Evolutionary conservation across 176 grass and related monocot genomes (phyloP), one percentile per base, ranked within the genome.

Genomic region (Thalia dealbata): DNA sequence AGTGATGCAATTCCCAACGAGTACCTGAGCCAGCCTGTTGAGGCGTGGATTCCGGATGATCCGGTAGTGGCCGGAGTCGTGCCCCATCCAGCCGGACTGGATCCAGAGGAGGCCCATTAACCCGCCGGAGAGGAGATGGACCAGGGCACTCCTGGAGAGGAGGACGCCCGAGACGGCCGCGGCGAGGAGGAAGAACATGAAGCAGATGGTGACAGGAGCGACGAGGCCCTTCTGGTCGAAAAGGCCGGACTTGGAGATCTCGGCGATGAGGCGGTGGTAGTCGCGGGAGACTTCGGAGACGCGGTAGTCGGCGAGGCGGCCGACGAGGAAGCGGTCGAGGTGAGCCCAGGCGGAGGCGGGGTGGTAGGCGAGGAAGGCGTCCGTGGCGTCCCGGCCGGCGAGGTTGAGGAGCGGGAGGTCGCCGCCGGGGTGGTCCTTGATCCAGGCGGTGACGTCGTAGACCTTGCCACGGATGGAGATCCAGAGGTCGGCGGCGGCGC

Each of bases 321-420:
- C 95, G 23, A 97, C 70, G 77, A 86, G 42, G 81, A 86, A 91
- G 32, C 79, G 80, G 26, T 77, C 27, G 26, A 97, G 95, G 62
- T 80, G 80, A 24, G 85, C 76, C 69, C 83, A 82, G 13, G 26
- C 89, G 9, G 87, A 86, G 0, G 82, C 64, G 16, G 90, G 90
- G 74, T 97, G 95, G 78, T 97, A 92, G 59, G 90, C 87, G 6
- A 85, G 69, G 76, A 97, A 97, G 62, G 90, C 87, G 65, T 97
- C 85, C 30, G 90, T 93, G 70, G 82, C 84, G 41, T 93, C 95
- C 69, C 78, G 85, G 7, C 95, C 90, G 7, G 89, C 87, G 28
- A 97, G 87, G 50, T 73, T 84, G 73, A 90, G 74, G 22, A 97
- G 85, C 18, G 87, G 95, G 51, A 91, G 50, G 22, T 92, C 78